A percentile compares a stretch with the other conserved stretches of the same genome.
phyloP scores from a whole-genome alignment of 2,329 filamentous ascomycete genomes.

The Colletotrichum sidae region DNA sequence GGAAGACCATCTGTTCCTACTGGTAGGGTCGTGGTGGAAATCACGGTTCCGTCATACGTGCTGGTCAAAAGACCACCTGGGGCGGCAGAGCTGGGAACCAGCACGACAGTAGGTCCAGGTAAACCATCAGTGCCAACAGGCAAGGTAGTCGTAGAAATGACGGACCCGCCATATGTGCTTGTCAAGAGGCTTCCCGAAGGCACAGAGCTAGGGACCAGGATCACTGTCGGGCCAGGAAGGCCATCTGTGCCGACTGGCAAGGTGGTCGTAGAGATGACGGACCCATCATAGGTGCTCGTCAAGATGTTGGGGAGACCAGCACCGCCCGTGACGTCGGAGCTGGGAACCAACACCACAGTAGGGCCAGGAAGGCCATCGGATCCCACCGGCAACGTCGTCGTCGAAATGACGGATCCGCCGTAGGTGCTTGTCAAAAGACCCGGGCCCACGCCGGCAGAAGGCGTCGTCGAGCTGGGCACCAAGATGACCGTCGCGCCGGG shows the following conservation, averaged over 20 bases:
- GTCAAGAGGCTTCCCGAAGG: not conserved
- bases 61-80: not conserved
- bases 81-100: conserved; percentile 6
- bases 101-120: not conserved
- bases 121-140: not conserved
- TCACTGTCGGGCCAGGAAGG: conserved; percentile 7
- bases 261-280: not conserved
- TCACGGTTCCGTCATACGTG: not conserved
- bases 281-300: conserved; percentile 7
- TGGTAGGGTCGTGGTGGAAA: not conserved
- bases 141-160: not conserved
- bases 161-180: not conserved
- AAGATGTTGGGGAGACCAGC: not conserved
- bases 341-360: conserved; percentile 8
- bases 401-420: conserved; percentile 13
- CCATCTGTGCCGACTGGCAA: conserved; percentile 8
- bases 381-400: not conserved
- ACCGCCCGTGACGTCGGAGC: not conserved
- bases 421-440: conserved; percentile 18
- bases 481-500: conserved; percentile 12
- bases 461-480: conserved; percentile 8
- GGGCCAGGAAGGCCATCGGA: not conserved
- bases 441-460: not conserved
- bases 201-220: conserved; percentile 1
- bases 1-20: not conserved